Percentiles rank a stretch among this genome's conserved stretches.
These are phyloP conservation scores for Cadophora malorum DNA, from an alignment of 2,329 filamentous ascomycete genomes.

Conservation along the genomic window DNA sequence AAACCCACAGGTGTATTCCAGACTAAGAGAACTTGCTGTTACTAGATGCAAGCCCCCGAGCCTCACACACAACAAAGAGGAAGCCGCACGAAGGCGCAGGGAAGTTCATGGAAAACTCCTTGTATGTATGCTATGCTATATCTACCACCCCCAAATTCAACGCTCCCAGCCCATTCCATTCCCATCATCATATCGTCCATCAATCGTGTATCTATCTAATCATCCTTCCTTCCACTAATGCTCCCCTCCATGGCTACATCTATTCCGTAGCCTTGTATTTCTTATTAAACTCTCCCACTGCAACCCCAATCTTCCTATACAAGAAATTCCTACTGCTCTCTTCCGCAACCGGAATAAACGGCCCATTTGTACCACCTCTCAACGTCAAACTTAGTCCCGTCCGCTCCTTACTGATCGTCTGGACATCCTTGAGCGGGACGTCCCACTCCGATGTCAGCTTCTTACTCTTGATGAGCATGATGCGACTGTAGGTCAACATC, in stretches of 20 bases:
- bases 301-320: conserved; percentile 69
- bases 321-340: conserved; percentile 73
- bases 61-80: too few relatives aligned
- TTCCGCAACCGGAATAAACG: conserved; percentile 92
- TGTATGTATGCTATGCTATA: conserved; percentile 18
- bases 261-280: conserved; percentile 52
- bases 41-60: too few relatives aligned
- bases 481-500: conserved; percentile 86
- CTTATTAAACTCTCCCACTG: conserved; percentile 71
- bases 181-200: conserved; percentile 11
- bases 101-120: neutral
- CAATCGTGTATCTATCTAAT: conserved; percentile 5
- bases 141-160: neutral
- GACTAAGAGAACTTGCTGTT: too few relatives aligned
- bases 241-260: neutral
- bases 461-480: conserved; percentile 88
- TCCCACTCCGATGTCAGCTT: conserved; percentile 93
- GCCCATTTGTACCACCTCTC: conserved; percentile 89
- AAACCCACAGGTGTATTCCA: too few relatives aligned
- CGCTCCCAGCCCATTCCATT: neutral
- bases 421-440: conserved; percentile 91
- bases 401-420: conserved; percentile 95
- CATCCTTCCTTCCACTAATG: neutral
- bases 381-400: conserved; percentile 90
- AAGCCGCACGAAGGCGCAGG: neutral